A percentile compares a stretch with the other conserved stretches of the same genome.
phyloP scores from a whole-genome alignment of 108 stramenopile genomes.

The Cyclostephanos tholiformis region DNA sequence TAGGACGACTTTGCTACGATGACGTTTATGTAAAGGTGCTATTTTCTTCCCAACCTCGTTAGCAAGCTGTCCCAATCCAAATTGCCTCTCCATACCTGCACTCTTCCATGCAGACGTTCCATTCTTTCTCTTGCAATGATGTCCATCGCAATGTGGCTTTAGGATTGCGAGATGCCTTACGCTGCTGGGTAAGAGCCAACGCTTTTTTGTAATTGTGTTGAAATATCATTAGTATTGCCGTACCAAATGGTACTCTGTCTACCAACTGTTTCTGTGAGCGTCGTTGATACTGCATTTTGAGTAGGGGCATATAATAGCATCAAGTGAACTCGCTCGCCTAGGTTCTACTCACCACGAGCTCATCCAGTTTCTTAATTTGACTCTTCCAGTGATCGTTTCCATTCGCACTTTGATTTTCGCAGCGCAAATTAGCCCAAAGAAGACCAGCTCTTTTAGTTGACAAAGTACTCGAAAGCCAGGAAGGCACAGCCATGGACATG shows the following conservation, averaged over 20 bases:
- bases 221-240: conserved; percentile 61
- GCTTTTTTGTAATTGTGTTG: conserved; percentile 59
- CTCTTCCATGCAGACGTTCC: conserved; percentile 34
- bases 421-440: conserved; percentile 62
- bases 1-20: neutral
- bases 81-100: conserved; percentile 56
- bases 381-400: conserved; percentile 20
- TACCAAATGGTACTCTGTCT: conserved; percentile 15
- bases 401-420: conserved; percentile 8
- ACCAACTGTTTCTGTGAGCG: conserved; percentile 24
- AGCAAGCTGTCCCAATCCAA: conserved; percentile 45
- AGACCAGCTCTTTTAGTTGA: conserved; percentile 55
- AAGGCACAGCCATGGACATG: conserved; percentile 66
- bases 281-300: conserved; percentile 13
- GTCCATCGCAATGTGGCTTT: conserved; percentile 63
- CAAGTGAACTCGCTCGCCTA: neutral
- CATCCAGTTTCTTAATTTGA: conserved; percentile 32
- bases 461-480: conserved; percentile 59
- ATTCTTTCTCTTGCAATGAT: conserved; percentile 54
- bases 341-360: conserved; percentile 41
- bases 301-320: neutral
- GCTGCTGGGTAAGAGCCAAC: conserved; percentile 32
- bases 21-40: neutral
- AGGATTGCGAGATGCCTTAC: conserved; percentile 51
- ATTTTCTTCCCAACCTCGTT: neutral